These are phyloP conservation scores for Hypoxylon lenormandii DNA, from an alignment of 495 filamentous ascomycete species.

Conservation along the genomic window DNA sequence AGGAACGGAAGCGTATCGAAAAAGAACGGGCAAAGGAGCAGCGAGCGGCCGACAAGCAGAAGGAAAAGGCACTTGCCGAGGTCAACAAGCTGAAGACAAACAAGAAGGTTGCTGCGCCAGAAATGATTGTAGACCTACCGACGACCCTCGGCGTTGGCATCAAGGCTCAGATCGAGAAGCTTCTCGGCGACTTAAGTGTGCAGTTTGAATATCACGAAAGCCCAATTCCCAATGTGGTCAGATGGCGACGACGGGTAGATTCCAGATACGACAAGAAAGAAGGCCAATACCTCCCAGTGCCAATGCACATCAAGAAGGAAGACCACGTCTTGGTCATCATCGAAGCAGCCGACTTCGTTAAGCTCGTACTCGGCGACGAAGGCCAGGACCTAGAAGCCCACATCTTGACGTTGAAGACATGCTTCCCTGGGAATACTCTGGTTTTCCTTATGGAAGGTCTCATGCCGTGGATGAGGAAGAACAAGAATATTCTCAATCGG, in stretches of 20 bases:
- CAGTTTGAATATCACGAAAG: constrained; percentile 61
- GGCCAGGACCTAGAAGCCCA: constrained; percentile 70
- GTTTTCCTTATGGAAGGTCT: constrained; percentile 86
- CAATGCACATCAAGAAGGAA: constrained; percentile 68
- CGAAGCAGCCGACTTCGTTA: constrained; percentile 74
- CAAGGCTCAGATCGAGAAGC: constrained; percentile 68
- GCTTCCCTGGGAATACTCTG: constrained; percentile 65
- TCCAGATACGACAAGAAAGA: constrained; percentile 71
- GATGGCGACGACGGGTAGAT: constrained; percentile 78
- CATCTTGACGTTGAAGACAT: constrained; percentile 65
- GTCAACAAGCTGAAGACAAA: constrained; percentile 81
- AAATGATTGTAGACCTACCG: constrained; percentile 88
- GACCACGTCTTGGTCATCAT: constrained; percentile 75
- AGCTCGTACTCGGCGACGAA: constrained; percentile 64
- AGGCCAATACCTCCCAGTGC: constrained; percentile 75
- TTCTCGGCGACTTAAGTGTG: constrained; percentile 58
- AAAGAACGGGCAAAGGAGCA: constrained; percentile 69
- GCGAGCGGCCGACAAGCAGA: constrained; percentile 72
- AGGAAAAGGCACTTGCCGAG: constrained; percentile 74
- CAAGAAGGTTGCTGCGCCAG: constrained; percentile 78
- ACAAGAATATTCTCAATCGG: constrained; percentile 73
- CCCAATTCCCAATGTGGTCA: constrained; percentile 69
- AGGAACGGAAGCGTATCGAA: constrained; percentile 63
- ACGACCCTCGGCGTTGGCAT: constrained; percentile 65
- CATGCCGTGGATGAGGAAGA: constrained; percentile 74